Evolutionary conservation across 2,329 filamentous ascomycete species (phyloP), one percentile per base, ranked within the genome.

Genomic region (Fulvia fulva): DNA sequence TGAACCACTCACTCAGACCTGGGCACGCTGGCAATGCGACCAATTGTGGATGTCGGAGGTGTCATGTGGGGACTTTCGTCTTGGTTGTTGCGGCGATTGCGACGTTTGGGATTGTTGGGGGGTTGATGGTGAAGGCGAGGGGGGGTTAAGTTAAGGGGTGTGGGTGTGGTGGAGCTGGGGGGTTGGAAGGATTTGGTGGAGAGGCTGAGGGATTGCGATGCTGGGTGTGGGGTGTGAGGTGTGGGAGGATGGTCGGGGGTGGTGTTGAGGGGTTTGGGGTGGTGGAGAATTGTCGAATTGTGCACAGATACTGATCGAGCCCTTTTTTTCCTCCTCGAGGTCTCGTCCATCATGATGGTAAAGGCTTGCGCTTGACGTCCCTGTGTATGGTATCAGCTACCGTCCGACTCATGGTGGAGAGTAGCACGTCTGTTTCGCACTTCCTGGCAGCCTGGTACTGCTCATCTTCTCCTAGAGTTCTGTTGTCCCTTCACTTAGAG

Each of bases 41-140:
- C n/a, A 16, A 22, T 51, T 30, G 28, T 37, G 19, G 28, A 37
- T 19, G 28, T 34, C n/a, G 49, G n/a, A n/a, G n/a, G 14, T 19
- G 37, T 19, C n/a, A 4, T 41, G 3, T 19, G 14, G 37, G 14
- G 37, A 41, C 37, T 14, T 41, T 41, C n/a, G 16, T 41, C 14
- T 16, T n/a, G 37, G 14, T 41, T 4, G 4, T 41, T n/a, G 37
- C 37, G 37, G 37, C 37, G 37, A 41, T 41, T 41, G 37, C 49
- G 49, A 37, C 49, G 26, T 51, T 51, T 51, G 49, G 28, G 26
- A 34, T 34, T 51, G 49, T 37, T 22, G 49, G 49, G 12, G 49
- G 49, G 1, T 21, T 34, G 16, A n/a, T 51, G 49, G 49, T 41
- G 16, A 41, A 51, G 30, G 49, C 9, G 28, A 51, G n/a, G 28